Conservation (phyloP, 257 asterid species). For the Plantago elongata region DNA sequence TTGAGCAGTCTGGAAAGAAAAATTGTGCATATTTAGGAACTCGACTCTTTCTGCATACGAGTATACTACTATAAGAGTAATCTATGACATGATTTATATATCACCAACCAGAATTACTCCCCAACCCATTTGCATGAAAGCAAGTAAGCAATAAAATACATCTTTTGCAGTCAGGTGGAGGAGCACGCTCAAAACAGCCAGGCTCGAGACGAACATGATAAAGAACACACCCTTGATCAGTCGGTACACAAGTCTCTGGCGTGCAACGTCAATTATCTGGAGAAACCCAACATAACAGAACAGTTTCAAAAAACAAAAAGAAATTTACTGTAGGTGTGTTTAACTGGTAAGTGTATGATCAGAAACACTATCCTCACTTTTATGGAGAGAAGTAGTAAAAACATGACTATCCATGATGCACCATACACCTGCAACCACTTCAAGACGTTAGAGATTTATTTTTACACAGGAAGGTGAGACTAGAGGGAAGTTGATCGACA, state of each 20-base stretch:
- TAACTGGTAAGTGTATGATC: neutral
- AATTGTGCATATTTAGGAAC: too few species aligned
- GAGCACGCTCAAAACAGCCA: slow-evolving; percentile 64
- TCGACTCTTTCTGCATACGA: too few species aligned
- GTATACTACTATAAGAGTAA: too few species aligned
- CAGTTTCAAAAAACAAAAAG: neutral
- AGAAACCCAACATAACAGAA: slow-evolving; percentile 13
- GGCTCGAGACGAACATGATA: slow-evolving; percentile 61
- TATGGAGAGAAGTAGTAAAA: slow-evolving; percentile 76
- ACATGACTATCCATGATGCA: slow-evolving; percentile 86
- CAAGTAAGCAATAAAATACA: slow-evolving; percentile 78
- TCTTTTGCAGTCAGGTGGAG: slow-evolving; percentile 76
- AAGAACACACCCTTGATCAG: slow-evolving; percentile 90
- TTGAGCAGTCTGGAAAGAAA: too few species aligned
- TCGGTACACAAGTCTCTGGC: slow-evolving; percentile 86
- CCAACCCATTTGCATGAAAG: slow-evolving; percentile 98
- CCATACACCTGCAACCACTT: slow-evolving; percentile 68
- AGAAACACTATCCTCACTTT: slow-evolving; percentile 51
- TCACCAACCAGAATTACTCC: slow-evolving; percentile 83
- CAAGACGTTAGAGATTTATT: slow-evolving; percentile 17
- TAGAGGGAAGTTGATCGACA: neutral
- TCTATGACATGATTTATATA: neutral
- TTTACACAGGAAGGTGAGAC: neutral
- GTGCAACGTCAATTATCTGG: slow-evolving; percentile 82
- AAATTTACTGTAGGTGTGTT: too few species aligned